Evolutionary conservation across 148 eudicot genomes (phyloP).

Genomic region (Rhododendron kiyosumense): DNA sequence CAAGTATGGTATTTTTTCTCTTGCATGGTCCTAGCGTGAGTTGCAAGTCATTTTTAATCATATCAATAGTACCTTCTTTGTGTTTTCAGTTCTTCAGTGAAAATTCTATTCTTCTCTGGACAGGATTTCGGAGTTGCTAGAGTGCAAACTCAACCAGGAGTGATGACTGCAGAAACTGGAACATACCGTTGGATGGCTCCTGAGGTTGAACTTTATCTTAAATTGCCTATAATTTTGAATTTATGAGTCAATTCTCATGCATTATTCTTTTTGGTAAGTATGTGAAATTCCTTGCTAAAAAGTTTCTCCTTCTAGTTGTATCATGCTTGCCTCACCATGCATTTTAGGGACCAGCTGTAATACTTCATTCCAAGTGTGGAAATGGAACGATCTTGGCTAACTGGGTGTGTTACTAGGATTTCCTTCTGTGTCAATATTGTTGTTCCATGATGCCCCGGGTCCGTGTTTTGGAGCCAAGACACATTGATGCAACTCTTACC

Average conservation of each 20-base stretch:
- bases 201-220: conserved; percentile 29
- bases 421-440: background rate
- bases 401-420: background rate
- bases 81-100: background rate
- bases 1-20: background rate
- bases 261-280: background rate
- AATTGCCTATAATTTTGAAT: background rate
- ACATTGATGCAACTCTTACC: no score
- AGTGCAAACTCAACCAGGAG: conserved; percentile 54
- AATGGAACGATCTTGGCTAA: background rate
- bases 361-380: background rate
- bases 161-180: conserved; percentile 80
- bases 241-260: background rate
- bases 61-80: background rate
- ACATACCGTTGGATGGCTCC: conserved; percentile 89
- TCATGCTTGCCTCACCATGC: background rate
- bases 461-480: background rate
- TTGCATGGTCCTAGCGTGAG: background rate
- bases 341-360: background rate
- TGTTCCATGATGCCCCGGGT: background rate
- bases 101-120: background rate
- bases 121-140: conserved; percentile 70
- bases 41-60: background rate
- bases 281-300: background rate
- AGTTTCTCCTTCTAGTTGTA: background rate